Evolutionary conservation across 75 land plant genomes (phyloP).

Genomic region (Cunninghamia lanceolata): DNA sequence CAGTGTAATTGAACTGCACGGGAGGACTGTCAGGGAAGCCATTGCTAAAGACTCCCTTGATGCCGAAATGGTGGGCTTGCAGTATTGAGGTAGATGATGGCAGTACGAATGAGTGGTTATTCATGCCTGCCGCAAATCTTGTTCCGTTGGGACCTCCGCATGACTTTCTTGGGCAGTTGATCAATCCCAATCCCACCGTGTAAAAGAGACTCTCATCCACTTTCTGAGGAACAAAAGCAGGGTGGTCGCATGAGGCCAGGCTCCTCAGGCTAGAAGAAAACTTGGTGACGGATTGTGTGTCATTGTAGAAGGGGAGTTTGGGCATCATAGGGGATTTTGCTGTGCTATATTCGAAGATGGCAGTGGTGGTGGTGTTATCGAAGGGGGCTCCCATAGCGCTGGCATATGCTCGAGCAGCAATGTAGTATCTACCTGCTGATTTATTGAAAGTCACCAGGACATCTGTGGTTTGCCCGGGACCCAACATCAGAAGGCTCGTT

Average conservation of each 20-base stretch:
- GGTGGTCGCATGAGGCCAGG: slow-evolving; percentile 40
- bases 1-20: slow-evolving; percentile 54
- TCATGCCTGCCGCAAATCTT: slow-evolving; percentile 48
- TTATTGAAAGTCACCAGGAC: slow-evolving; percentile 34
- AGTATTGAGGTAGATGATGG: slow-evolving; percentile 55
- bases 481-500: slow-evolving; percentile 30
- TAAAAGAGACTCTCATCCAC: slow-evolving; percentile 56
- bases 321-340: slow-evolving; percentile 9
- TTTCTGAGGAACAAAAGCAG: slow-evolving; percentile 45
- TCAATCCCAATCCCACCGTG: slow-evolving; percentile 56
- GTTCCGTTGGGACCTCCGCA: slow-evolving; percentile 55
- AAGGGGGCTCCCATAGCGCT: slow-evolving; percentile 29
- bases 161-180: slow-evolving; percentile 21
- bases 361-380: slow-evolving; percentile 43
- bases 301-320: slow-evolving; percentile 44
- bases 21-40: slow-evolving; percentile 31
- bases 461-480: slow-evolving; percentile 69
- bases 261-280: slow-evolving; percentile 28
- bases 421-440: slow-evolving; percentile 18
- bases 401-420: slow-evolving; percentile 31
- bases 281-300: slow-evolving; percentile 31
- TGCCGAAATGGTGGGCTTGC: slow-evolving; percentile 40
- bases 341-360: slow-evolving; percentile 30
- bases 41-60: slow-evolving; percentile 29
- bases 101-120: slow-evolving; percentile 55